These are phyloP conservation scores for Trifolium subterraneum DNA, from an alignment of 306 rosid species.

Conservation along the genomic window DNA sequence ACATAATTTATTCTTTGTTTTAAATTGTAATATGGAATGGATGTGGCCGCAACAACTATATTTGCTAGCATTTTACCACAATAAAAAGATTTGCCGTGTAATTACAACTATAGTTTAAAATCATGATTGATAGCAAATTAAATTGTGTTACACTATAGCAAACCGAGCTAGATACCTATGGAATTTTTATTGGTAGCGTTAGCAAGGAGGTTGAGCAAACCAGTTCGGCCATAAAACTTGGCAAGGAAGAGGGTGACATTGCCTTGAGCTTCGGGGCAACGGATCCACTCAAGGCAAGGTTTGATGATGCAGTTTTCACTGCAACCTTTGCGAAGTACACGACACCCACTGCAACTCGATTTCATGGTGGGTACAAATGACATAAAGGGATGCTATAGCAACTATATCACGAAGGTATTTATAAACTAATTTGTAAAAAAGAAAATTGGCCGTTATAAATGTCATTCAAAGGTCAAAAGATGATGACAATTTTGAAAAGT, in stretches of 20 bases:
- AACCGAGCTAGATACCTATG: constrained; percentile 38
- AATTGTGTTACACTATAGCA: not conserved
- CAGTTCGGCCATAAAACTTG: constrained; percentile 81
- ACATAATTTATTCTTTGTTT: not conserved
- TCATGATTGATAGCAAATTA: not conserved
- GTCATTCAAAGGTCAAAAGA: too few species aligned
- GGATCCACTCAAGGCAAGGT: constrained; percentile 73
- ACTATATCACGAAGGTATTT: not conserved
- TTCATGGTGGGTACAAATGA: constrained; percentile 41
- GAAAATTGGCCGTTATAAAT: too few species aligned
- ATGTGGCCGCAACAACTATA: too few species aligned
- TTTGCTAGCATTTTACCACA: not conserved
- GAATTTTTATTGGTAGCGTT: constrained; percentile 53
- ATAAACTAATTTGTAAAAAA: not conserved
- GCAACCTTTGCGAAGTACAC: constrained; percentile 76
- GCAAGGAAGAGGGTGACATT: constrained; percentile 80
- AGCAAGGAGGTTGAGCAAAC: constrained; percentile 67
- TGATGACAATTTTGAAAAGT: too few species aligned
- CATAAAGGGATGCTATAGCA: not conserved
- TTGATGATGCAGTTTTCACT: constrained; percentile 58
- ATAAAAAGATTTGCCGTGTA: not conserved
- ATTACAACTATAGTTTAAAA: not conserved
- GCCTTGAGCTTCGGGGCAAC: constrained; percentile 66
- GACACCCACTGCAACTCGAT: constrained; percentile 78
- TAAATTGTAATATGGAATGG: not conserved